Evolutionary conservation across 2,329 filamentous ascomycete species (phyloP), one percentile per base, ranked within the genome.

Genomic region (Macrophomina tecta): DNA sequence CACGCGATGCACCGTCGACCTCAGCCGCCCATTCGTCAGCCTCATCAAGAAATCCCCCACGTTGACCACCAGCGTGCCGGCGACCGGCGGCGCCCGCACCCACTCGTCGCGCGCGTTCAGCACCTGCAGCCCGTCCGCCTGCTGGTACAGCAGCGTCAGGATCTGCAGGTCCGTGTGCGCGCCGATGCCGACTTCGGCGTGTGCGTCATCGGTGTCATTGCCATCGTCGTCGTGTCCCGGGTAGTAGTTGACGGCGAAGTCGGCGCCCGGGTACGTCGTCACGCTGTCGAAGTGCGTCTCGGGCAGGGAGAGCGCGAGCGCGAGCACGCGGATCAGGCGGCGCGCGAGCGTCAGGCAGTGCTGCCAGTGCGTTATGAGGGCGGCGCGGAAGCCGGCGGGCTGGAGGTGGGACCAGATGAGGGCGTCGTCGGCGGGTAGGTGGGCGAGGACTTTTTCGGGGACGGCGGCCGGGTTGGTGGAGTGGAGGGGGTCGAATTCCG

Each of bases 21-120:
- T 74, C 72, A 80, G 80, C 30, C 68, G 71, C 0, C 77, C 79
- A 1, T 80, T 80, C 14, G 78, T 80, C n/a, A 79, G 76, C 32
- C 79, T 64, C 65, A 79, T 79, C 5, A 81, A 66, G 63, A 80
- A 80, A 64, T 81, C 77, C 0, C 77, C 79, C 48, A 81, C 75
- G 52, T 81, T 81, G 40, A 80, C 78, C 2, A 81, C 79, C 32
- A 81, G 78, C 0, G 75, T 76, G 53, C 75, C 70, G 2, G 74
- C 74, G 28, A 74, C 68, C 0, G 76, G 77, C 1, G 75, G 72
- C 6, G 79, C 80, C 7, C 76, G 75, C 6, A 82, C 12, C 42
- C 42, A 45, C 42, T 45, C 8, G 7, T 16, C 42, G 12, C 12
- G 1, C 12, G 7, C 12, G 7, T 72, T 79, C 79, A 82, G 1